These are phyloP conservation scores for Dipteronia sinensis DNA, from an alignment of 345 rosid species.

Conservation along the genomic window DNA sequence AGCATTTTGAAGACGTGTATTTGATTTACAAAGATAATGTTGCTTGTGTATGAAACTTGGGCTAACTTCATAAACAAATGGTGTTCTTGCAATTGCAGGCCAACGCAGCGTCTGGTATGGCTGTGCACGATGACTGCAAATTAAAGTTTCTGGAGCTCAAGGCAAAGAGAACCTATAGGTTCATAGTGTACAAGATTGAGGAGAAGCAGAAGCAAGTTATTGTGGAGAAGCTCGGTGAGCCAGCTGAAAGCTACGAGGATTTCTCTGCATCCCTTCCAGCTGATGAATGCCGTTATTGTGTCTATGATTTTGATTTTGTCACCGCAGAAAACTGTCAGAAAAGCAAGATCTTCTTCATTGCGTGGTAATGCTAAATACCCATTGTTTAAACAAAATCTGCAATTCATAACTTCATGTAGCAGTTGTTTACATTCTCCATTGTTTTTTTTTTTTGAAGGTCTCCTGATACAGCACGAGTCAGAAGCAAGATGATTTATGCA, in stretches of 20 bases:
- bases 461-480: slow-evolving; percentile 55
- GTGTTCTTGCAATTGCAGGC: slow-evolving; percentile 34
- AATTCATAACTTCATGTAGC: not conserved
- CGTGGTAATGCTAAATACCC: slow-evolving; percentile 39
- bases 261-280: slow-evolving; percentile 60
- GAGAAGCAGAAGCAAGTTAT: slow-evolving; percentile 62
- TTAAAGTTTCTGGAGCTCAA: slow-evolving; percentile 61
- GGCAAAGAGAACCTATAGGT: slow-evolving; percentile 58
- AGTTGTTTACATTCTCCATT: not conserved
- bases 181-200: slow-evolving; percentile 60
- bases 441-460: slow-evolving; percentile 38
- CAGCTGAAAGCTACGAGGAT: slow-evolving; percentile 51
- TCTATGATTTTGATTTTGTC: slow-evolving; percentile 60
- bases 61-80: not conserved
- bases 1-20: not conserved
- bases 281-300: slow-evolving; percentile 65
- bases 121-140: slow-evolving; percentile 73
- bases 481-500: slow-evolving; percentile 70
- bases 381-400: not conserved
- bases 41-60: not conserved
- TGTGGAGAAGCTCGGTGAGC: slow-evolving; percentile 65
- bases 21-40: not conserved
- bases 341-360: slow-evolving; percentile 64
- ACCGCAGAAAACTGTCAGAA: slow-evolving; percentile 56
- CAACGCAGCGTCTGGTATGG: slow-evolving; percentile 67